Evolutionary conservation across 2,329 filamentous ascomycete species (phyloP).

Genomic region (Penicillium sp.): DNA sequence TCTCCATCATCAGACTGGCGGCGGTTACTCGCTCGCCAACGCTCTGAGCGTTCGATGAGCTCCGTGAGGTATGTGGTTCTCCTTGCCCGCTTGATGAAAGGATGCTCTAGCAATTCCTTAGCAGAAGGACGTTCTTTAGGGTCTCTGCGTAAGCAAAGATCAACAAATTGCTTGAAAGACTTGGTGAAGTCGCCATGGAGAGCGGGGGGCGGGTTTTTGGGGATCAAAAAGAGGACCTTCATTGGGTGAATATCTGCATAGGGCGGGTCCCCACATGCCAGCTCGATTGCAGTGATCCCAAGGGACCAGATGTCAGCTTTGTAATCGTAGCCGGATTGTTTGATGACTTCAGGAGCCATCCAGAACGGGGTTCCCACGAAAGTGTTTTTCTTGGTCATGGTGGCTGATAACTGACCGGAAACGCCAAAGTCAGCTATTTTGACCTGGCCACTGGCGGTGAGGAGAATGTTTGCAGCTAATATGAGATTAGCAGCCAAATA

Average conservation of each 20-base stretch:
- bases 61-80: slow-evolving; percentile 96
- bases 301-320: slow-evolving; percentile 98
- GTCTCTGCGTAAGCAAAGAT: slow-evolving; percentile 79
- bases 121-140: slow-evolving; percentile 83
- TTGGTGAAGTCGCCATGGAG: slow-evolving; percentile 77
- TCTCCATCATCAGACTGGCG: slow-evolving; percentile 59
- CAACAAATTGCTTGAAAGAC: slow-evolving; percentile 76
- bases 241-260: slow-evolving; percentile 97
- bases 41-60: slow-evolving; percentile 81
- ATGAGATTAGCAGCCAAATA: background rate
- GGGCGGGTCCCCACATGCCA: slow-evolving; percentile 86
- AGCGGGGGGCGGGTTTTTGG: slow-evolving; percentile 81
- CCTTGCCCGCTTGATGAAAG: slow-evolving; percentile 85
- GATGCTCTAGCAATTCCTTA: slow-evolving; percentile 78
- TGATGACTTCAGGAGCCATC: slow-evolving; percentile 99
- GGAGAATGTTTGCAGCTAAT: slow-evolving; percentile 81
- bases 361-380: slow-evolving; percentile 98
- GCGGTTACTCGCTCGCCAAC: slow-evolving; percentile 71
- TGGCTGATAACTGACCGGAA: slow-evolving; percentile 89
- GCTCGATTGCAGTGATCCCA: slow-evolving; percentile 85
- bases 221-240: slow-evolving; percentile 95
- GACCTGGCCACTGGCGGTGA: slow-evolving; percentile 86
- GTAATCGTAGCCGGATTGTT: slow-evolving; percentile 95
- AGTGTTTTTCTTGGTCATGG: slow-evolving; percentile 99
- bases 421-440: slow-evolving; percentile 97